Conservation (phyloP, 2,329 filamentous ascomycete species). For the Trichoderma hamatum region DNA sequence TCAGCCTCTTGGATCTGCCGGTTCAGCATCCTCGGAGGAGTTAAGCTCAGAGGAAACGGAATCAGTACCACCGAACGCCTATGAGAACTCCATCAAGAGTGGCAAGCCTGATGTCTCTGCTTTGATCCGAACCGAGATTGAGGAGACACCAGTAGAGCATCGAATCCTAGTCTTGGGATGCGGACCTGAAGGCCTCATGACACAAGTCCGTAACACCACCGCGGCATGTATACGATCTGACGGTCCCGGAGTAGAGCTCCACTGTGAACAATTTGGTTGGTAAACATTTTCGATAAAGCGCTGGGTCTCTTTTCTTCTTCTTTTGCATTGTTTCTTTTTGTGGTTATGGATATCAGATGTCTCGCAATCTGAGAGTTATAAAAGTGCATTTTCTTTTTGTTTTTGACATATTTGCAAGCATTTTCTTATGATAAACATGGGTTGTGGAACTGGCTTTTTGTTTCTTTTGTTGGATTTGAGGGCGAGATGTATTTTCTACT, state of each 20-base stretch:
- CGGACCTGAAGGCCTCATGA: conserved; percentile 49
- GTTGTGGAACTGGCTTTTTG: neutral
- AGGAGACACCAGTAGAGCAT: conserved; percentile 35
- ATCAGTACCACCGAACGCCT: conserved; percentile 13
- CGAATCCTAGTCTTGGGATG: conserved; percentile 51
- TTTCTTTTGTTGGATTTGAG: neutral
- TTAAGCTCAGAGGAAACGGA: conserved; percentile 30
- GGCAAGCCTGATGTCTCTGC: conserved; percentile 44
- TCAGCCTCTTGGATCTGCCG: neutral
- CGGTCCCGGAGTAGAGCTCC: conserved; percentile 51
- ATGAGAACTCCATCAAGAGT: conserved; percentile 35
- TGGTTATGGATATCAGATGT: neutral
- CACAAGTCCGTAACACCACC: conserved; percentile 46
- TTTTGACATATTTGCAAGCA: neutral
- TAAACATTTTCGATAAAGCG: conserved; percentile 30
- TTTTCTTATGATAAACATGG: neutral
- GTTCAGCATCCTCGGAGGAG: conserved; percentile 29
- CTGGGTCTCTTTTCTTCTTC: neutral
- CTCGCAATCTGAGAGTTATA: neutral
- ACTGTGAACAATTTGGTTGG: conserved; percentile 54
- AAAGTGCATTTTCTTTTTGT: conserved; percentile 1
- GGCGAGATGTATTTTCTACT: neutral
- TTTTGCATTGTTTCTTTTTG: neutral
- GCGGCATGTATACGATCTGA: conserved; percentile 44
- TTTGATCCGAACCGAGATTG: conserved; percentile 41